A percentile compares a stretch with the other conserved stretches of the same genome.
Evolutionary conservation across 768 basidiomycete genomes (phyloP).

Genomic region (Gymnopilus dilepis): DNA sequence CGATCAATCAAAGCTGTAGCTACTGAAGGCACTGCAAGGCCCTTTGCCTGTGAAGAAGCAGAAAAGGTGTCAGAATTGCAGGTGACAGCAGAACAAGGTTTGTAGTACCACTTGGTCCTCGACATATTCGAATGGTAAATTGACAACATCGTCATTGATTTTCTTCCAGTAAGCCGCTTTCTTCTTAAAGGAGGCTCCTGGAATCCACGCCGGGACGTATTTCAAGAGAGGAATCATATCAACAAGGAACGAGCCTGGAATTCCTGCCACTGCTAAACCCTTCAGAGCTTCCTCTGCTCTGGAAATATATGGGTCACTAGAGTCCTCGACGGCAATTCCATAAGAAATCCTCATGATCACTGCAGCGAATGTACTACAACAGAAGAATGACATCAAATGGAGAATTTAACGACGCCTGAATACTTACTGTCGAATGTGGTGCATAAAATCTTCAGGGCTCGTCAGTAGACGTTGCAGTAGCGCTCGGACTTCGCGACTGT

Average conservation of each 20-base stretch:
- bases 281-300: conserved; percentile 35
- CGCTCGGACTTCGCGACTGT: conserved; percentile 46
- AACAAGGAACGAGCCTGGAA: conserved; percentile 33
- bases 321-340: conserved; percentile 34
- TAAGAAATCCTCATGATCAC: conserved; percentile 46
- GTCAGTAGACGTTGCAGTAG: conserved; percentile 41
- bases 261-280: conserved; percentile 27
- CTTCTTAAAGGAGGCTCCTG: conserved; percentile 42
- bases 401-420: neutral
- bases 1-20: conserved; percentile 23
- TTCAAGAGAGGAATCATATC: conserved; percentile 33
- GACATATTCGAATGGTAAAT: conserved; percentile 25
- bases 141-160: conserved; percentile 18
- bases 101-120: conserved; percentile 25
- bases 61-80: neutral
- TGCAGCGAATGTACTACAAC: conserved; percentile 47
- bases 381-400: neutral
- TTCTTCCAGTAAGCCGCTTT: conserved; percentile 25
- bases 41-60: conserved; percentile 14
- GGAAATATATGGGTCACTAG: conserved; percentile 40
- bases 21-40: conserved; percentile 22
- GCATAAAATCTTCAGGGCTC: conserved; percentile 22
- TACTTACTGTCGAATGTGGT: conserved; percentile 27
- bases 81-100: neutral
- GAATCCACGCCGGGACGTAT: conserved; percentile 45